Evolutionary conservation across 257 asterid genomes (phyloP), one percentile per base, ranked within the genome.

Genomic region (Fraxinus pennsylvanica): DNA sequence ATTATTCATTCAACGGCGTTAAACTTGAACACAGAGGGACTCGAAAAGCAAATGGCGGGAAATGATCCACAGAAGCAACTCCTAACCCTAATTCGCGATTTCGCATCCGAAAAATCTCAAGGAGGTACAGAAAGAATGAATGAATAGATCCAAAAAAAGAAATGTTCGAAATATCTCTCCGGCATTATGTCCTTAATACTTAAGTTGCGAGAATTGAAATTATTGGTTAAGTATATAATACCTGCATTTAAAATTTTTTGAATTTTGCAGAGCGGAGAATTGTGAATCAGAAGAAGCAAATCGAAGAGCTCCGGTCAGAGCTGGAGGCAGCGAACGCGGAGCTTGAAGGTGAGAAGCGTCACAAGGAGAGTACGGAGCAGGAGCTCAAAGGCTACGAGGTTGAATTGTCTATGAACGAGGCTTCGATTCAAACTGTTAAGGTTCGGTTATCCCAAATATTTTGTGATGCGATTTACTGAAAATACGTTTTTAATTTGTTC

Each of bases 301-400:
- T 84, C 68, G 89, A 83, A 80, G 93, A 89, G 79, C 93, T 94
- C 10, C 81, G 76, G 61, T 86, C 86, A 9, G 90, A 90, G 86
- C 76, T 89, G 54, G 88, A 83, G 50, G 74, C 82, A 63, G 87
- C 89, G 63, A 88, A 75, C 75, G 73, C 65, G 65, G 88, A 87
- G 83, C 91, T 92, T 79, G 94, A 88, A 71, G 85, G 81, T 80
- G 90, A 87, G 41, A 95, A 93, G 81, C 84, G 82, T 70, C 79
- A 69, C 43, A 94, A 89, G 84, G 97, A 94, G 83, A 82, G 77
- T 12, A 75, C 82, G 27, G 97, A 88, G 84, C 96, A 89, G 86
- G 94, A 92, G 81, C 86, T 91, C 54, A 89, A 84, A 81, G 91
- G 94, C 76, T 88, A 82, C 76, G 97, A 91, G 85, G 93, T 92